A percentile compares a stretch with the other conserved stretches of the same genome.
Conservation (phyloP, 805 yeast species). For the Blastobotrys muscicola region DNA sequence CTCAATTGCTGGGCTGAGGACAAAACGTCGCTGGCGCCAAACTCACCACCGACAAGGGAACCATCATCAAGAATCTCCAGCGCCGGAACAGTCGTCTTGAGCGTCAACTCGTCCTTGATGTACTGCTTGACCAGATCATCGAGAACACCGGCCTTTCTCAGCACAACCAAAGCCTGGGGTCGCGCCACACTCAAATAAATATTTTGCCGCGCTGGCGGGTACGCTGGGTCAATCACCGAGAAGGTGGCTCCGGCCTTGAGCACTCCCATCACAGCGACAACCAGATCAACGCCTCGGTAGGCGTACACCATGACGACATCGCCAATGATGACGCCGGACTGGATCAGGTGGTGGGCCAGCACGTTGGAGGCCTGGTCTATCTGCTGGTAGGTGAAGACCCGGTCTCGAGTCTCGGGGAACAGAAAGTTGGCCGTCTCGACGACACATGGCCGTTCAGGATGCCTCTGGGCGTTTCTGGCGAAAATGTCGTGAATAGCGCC, state of each 20-base stretch:
- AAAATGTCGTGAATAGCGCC: constrained; percentile 98
- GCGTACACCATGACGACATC: constrained; percentile 98
- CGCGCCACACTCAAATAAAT: constrained; percentile 87
- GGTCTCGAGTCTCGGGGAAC: constrained; percentile 35
- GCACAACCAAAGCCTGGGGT: constrained; percentile 84
- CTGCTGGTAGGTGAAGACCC: constrained; percentile 75
- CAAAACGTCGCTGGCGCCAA: constrained; percentile 41
- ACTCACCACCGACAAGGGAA: constrained; percentile 41
- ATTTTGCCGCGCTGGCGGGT: constrained; percentile 97
- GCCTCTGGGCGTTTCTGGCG: constrained; percentile 70
- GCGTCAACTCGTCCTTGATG: constrained; percentile 60
- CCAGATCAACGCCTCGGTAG: constrained; percentile 91
- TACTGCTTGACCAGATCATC: constrained; percentile 72
- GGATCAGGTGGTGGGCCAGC: constrained; percentile 79
- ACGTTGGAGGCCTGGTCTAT: constrained; percentile 89
- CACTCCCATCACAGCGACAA: constrained; percentile 96
- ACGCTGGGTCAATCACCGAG: constrained; percentile 97
- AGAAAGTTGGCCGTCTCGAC: constrained; percentile 76
- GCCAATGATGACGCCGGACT: constrained; percentile 76
- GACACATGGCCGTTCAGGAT: constrained; percentile 85
- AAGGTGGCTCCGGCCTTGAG: constrained; percentile 98
- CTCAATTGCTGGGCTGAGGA: constrained; percentile 36
- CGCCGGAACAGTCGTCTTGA: constrained; percentile 65
- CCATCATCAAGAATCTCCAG: constrained; percentile 75
- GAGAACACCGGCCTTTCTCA: constrained; percentile 80